A percentile compares a stretch with the other conserved stretches of the same genome.
These are phyloP conservation scores for Talaromyces atroroseus DNA, from an alignment of 2,329 filamentous ascomycete genomes.

Conservation along the genomic window DNA sequence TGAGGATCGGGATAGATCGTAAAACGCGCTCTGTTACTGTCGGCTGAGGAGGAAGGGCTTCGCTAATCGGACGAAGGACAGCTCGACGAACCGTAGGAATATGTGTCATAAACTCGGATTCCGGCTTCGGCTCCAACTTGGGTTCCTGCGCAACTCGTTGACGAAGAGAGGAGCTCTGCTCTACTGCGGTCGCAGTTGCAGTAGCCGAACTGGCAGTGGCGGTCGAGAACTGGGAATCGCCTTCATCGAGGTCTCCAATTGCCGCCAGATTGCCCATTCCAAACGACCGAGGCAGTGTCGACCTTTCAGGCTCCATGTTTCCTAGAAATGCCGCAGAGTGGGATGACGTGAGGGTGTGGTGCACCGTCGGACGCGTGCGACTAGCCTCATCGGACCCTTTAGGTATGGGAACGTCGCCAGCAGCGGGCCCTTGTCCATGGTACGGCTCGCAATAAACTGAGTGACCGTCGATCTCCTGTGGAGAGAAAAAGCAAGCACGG, in stretches of 20 bases:
- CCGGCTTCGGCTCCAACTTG: constrained; percentile 31
- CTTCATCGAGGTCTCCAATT: constrained; percentile 26
- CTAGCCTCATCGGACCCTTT: constrained; percentile 35
- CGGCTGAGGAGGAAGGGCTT: constrained; percentile 65
- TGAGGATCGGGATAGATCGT: constrained; percentile 62
- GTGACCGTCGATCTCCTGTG: constrained; percentile 65
- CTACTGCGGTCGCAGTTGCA: constrained; percentile 22
- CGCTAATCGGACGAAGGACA: constrained; percentile 61
- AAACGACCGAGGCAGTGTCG: constrained; percentile 37
- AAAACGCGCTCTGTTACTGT: constrained; percentile 60
- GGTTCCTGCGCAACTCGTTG: constrained; percentile 26
- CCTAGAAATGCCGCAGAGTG: constrained; percentile 32
- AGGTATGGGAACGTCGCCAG: constrained; percentile 60
- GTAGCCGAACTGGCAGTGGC: constrained; percentile 41
- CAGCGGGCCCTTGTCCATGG: constrained; percentile 56
- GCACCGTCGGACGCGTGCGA: constrained; percentile 23
- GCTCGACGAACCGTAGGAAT: constrained; percentile 64
- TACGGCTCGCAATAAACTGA: constrained; percentile 68
- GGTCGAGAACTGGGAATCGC: constrained; percentile 31
- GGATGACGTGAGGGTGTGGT: constrained; percentile 31
- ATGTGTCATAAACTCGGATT: constrained; percentile 47
- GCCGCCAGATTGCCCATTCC: constrained; percentile 32
- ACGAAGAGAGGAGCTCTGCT: constrained; percentile 18
- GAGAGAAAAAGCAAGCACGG: constrained; percentile 62
- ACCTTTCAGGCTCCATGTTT: constrained; percentile 27